Conservation (phyloP, 2,329 filamentous ascomycete species). For the Bipolaris cookei region DNA sequence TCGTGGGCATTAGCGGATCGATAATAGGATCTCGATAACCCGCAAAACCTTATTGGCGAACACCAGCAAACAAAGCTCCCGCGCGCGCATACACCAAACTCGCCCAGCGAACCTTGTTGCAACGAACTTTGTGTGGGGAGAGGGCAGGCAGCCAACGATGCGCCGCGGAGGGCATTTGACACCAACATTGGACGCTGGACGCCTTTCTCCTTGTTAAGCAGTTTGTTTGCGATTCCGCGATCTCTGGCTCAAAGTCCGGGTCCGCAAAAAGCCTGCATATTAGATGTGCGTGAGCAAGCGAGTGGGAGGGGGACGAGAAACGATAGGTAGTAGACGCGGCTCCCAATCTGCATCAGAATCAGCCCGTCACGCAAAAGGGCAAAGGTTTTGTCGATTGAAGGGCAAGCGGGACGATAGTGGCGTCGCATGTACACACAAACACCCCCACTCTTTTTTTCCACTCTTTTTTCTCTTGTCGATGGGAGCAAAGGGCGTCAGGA, state of each 20-base stretch:
- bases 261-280: not conserved
- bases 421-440: not conserved
- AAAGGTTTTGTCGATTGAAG: too few species aligned
- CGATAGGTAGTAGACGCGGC: not conserved
- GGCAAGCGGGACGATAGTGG: too few species aligned
- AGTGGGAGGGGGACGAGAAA: not conserved
- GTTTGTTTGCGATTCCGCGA: constrained; percentile 5
- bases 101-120: not conserved
- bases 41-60: too few species aligned
- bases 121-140: not conserved
- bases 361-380: not conserved
- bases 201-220: not conserved
- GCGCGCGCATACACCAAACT: constrained; percentile 6
- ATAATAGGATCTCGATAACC: constrained; percentile 6
- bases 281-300: not conserved
- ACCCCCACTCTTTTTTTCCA: not conserved
- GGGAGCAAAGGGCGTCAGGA: not conserved
- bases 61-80: not conserved
- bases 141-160: not conserved
- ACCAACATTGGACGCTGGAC: not conserved
- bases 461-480: not conserved
- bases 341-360: not conserved
- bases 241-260: not conserved
- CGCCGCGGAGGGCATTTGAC: not conserved
- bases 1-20: not conserved